Base-by-base conservation (phyloP, 2,329 filamentous ascomycete species). In the Cercospora sesami region DNA sequence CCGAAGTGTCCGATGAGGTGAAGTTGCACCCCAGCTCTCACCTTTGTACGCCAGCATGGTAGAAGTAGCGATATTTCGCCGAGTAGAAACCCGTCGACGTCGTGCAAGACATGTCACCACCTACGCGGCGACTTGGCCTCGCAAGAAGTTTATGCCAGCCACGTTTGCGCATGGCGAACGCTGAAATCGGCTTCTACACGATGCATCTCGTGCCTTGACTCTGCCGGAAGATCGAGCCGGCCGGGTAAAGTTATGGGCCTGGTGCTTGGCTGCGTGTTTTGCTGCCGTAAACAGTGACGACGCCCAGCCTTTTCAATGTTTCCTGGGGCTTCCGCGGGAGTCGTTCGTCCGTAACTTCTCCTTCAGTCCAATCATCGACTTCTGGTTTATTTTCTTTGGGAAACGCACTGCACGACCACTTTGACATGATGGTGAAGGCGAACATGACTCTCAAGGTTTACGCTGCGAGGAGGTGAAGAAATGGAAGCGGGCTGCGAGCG, bases 141-240 rank as follows among this genome's bases (percentile, higher is more conserved):
- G 16, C 1, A 31, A 33, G 55, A 59, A 59, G 28, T 36, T 30
- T 36, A 36, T 28, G 28, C 28, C 55, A 59, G 55, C 55, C 55
- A 59, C 55, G 30, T 31, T 36, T 33, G n/a, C 16, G 26, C 18
- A 53, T 21, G 48, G 48, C 8, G 53, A 57, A 57, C 53, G 14
- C 45, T 23, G 53, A 57, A 59, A 33, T 36, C 55, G 55, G 30
- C 18, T 12, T 31, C 55, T n/a, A 18, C 8, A 36, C 31, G 55
- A 59, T 36, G 28, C 55, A 59, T 59, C 30, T 59, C n/a, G 18
- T 10, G 18, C n/a, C n/a, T 59, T 59, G 55, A 59, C n/a, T 36
- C 55, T 33, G 28, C 31, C n/a, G 55, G 31, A 4, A 59, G 55
- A 59, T 59, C 31, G 55, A 59, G 55, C 55, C 26, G 55, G 6